Evolutionary conservation across 768 basidiomycete species (phyloP), one percentile per base, ranked within the genome.

Genomic region (Termitomyces bulborhizus): DNA sequence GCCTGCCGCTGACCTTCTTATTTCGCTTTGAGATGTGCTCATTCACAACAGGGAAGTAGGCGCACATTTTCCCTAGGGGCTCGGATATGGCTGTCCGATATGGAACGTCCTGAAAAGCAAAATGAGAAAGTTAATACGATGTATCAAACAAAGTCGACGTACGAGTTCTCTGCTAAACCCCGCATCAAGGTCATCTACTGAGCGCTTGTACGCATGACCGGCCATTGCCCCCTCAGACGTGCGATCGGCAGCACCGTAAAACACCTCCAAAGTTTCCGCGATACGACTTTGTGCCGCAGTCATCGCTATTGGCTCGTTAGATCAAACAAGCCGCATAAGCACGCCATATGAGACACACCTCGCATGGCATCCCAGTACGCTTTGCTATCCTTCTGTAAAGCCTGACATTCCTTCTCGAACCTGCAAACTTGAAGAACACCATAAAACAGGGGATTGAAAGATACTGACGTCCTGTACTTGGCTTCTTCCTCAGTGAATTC

Each of bases 71-170:
- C 2, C 95, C 94, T 3, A 98, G 76, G 2, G 97, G 97, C 65
- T 98, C 97, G 53, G 95, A 85, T 48, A 98, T 87, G 24, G 96
- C 93, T 27, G 93, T 93, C 31, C 97, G 84, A 73, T 90, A 99
- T 4, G 97, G 96, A 1, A 83, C 84, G 58, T 99, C 97, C 94
- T 98, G 61, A 11, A 32, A 48, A 26, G 16, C 24, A 42, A 12
- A 61, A n/a, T 32, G 34, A 53, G 13, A 29, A 8, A 9, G 29
- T 51, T 52, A 53, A 6, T 40, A 6, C 5, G 26, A 27, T 50
- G 52, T 31, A 32, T 27, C 18, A 34, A 27, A 46, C 31, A 31
- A 36, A 36, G 2, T 16, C 4, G 2, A 50, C 88, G 49, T 60
- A 95, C 94, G 55, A 99, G 77, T 69, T 97, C 92, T 56, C 93